Conservation (phyloP, 2,329 filamentous ascomycete genomes). For the Davidsoniella neocaledoniae region DNA sequence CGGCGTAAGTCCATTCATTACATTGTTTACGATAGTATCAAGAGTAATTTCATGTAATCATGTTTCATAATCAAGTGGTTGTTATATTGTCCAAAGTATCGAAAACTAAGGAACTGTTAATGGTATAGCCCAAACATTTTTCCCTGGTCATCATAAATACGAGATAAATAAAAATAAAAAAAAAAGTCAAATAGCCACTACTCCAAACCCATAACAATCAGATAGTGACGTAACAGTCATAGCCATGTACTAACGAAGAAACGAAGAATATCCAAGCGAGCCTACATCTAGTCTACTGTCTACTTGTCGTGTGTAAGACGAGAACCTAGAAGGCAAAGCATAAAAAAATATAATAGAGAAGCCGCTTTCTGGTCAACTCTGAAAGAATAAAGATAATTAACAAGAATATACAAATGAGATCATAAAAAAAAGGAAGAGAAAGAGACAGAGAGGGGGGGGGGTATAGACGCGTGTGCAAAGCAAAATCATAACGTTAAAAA, state of each 20-base stretch:
- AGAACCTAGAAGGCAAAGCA: neutral
- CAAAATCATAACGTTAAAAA: neutral
- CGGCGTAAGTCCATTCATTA: no score
- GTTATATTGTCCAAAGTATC: neutral
- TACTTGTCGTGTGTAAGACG: neutral
- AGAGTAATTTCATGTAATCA: neutral
- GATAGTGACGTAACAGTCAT: constrained; percentile 4
- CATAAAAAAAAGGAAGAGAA: constrained; percentile 1
- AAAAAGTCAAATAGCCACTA: neutral
- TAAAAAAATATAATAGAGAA: neutral
- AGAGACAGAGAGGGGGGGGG: no score
- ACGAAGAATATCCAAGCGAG: neutral
- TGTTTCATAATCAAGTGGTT: neutral
- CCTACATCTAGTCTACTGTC: neutral
- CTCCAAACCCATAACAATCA: neutral
- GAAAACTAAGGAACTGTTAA: neutral
- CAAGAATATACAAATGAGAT: neutral
- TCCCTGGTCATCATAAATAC: neutral
- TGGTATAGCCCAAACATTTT: constrained; percentile 1
- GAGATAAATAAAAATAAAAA: neutral
- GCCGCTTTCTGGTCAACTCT: neutral
- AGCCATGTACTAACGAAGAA: neutral
- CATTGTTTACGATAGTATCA: neutral
- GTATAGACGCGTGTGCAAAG: neutral
- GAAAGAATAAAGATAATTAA: neutral